phyloP scores from a whole-genome alignment of 805 yeast genomes.

The Yueomyces sinensis region DNA sequence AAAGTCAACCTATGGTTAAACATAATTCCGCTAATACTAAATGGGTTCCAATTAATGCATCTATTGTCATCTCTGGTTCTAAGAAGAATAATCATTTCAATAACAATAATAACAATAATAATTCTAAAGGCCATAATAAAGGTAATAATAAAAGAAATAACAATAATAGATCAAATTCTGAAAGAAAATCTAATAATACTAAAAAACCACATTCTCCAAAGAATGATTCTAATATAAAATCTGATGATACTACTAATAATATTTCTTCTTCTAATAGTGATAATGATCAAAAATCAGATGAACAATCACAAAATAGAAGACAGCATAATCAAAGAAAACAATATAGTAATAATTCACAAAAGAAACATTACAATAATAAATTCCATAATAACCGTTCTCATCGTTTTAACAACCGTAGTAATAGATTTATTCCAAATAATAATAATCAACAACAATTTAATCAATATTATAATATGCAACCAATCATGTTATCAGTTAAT shows the following conservation, averaged over 20 bases:
- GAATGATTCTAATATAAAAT: too few species aligned
- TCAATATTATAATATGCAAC: slow-evolving; percentile 6
- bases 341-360: background rate
- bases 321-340: slow-evolving; percentile 7
- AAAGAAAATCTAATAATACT: background rate
- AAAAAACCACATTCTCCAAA: background rate
- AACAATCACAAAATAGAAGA: slow-evolving; percentile 7
- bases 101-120: slow-evolving; percentile 5
- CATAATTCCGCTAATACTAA: slow-evolving; percentile 26
- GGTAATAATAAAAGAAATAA: slow-evolving; percentile 4
- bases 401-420: background rate
- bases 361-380: background rate
- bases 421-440: slow-evolving; percentile 3
- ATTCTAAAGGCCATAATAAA: slow-evolving; percentile 4
- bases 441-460: slow-evolving; percentile 3
- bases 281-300: too few species aligned
- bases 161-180: slow-evolving; percentile 3
- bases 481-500: slow-evolving; percentile 17
- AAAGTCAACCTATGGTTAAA: slow-evolving; percentile 7
- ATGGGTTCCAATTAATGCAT: slow-evolving; percentile 60
- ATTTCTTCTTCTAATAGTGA: background rate
- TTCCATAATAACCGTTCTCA: slow-evolving; percentile 1
- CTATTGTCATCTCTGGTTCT: slow-evolving; percentile 30
- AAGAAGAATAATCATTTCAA: slow-evolving; percentile 8
- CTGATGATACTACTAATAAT: too few species aligned